Conservation (phyloP, 129 eudicot species). For the Cynara cardunculus region DNA sequence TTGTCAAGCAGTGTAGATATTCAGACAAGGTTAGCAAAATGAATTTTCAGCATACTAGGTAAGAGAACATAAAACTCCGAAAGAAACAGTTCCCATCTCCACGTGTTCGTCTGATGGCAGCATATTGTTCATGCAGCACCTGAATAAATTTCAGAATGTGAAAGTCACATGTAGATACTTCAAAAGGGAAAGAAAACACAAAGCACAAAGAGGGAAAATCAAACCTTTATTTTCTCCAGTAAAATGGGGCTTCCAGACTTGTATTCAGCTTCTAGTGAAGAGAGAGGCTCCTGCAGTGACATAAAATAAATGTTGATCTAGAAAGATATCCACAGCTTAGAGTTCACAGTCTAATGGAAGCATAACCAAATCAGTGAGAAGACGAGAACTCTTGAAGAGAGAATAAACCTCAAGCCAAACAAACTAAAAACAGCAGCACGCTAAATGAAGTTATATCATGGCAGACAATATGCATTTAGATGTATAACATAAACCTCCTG, state of each 20-base stretch:
- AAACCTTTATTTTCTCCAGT: conserved; percentile 60
- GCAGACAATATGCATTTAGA: not conserved
- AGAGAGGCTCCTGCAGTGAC: conserved; percentile 79
- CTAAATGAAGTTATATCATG: too few relatives aligned
- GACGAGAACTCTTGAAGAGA: not conserved
- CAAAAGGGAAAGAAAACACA: not conserved
- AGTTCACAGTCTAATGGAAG: not conserved
- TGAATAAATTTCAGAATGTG: conserved; percentile 12
- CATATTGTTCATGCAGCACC: conserved; percentile 54
- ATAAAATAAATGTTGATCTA: conserved; percentile 4
- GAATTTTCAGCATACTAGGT: conserved; percentile 44
- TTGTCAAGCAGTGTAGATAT: conserved; percentile 4
- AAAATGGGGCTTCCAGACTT: conserved; percentile 84
- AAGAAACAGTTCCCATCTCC: conserved; percentile 73
- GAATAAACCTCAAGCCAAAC: not conserved
- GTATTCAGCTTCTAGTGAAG: conserved; percentile 78
- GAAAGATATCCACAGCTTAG: not conserved
- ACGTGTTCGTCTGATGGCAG: conserved; percentile 66
- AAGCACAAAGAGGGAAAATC: not conserved
- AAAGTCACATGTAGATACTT: not conserved
- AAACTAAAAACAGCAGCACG: not conserved
- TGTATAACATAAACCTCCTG: not conserved
- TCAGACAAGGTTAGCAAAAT: not conserved
- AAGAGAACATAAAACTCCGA: conserved; percentile 78
- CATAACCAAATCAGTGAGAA: not conserved